Base-by-base conservation (phyloP, 164 flowering plant species). In the Sedum album region DNA sequence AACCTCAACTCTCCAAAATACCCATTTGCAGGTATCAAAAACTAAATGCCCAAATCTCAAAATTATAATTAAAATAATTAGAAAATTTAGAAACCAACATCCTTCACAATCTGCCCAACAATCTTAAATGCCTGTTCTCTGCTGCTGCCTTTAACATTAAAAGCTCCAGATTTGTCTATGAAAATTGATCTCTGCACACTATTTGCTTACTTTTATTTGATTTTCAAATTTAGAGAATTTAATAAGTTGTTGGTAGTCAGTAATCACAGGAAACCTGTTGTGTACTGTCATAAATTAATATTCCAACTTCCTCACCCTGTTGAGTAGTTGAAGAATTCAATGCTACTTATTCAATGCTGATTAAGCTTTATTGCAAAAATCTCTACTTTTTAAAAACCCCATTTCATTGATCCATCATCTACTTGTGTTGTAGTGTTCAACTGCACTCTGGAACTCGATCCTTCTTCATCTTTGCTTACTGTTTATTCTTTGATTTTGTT, bases 301-400 rank as follows among this genome's bases (percentile, higher is more conserved):
- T 65, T 65, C 67, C 67, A 65, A 65, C 67, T 65, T 65, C 67
- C 67, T 65, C 17, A 30, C 48, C 30, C 46, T 36, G 30, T 41
- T 33, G 26, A 42, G 67, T 65, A 35, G 67, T 65, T 65, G 67
- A 65, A 65, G 67, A 65, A 65, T 65, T 65, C 67, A 65, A 65
- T 65, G 67, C 67, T 9, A n/a, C n/a, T n/a, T n/a, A n/a, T n/a
- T n/a, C n/a, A n/a, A n/a, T n/a, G n/a, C n/a, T 65, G 46, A 6
- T 6, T 63, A 15, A 31, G 66, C 38, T 30, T 63, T 30, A 0
- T 11, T 57, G 62, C n/a, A 11, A 13, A 57, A 6, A 13, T 11
- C 61, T 26, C 62, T 15, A 33, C 20, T 23, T 57, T 57, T 26
- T 44, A 11, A 57, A 57, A 14, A 18, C 33, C 62, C 31, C 6